These are phyloP conservation scores for Microdochium bolleyi DNA, from an alignment of 2,329 filamentous ascomycete species.

Conservation along the genomic window DNA sequence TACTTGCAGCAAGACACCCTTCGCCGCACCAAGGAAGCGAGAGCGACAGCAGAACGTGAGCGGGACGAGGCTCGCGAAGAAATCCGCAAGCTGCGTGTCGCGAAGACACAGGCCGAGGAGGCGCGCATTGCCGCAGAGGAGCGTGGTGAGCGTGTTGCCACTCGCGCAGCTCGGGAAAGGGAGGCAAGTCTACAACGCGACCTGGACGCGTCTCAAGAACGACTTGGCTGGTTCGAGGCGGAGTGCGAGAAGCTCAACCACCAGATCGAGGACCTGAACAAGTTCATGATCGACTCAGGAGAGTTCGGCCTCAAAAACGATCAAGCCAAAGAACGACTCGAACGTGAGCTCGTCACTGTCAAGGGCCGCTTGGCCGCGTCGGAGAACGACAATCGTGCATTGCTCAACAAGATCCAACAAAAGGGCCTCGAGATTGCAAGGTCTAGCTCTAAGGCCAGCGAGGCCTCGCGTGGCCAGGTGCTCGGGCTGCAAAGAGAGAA, in stretches of 20 bases:
- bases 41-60: conserved; percentile 72
- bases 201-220: conserved; percentile 68
- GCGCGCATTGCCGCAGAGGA: conserved; percentile 76
- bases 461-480: conserved; percentile 73
- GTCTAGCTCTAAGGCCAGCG: conserved; percentile 76
- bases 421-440: conserved; percentile 95
- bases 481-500: conserved; percentile 76
- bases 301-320: conserved; percentile 86
- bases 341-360: conserved; percentile 83
- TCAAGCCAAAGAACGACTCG: conserved; percentile 86
- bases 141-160: conserved; percentile 71
- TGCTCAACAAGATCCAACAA: conserved; percentile 96
- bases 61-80: conserved; percentile 85
- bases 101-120: conserved; percentile 80
- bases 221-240: conserved; percentile 69
- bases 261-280: conserved; percentile 79
- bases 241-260: conserved; percentile 70
- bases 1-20: conserved; percentile 92
- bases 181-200: conserved; percentile 72
- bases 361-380: conserved; percentile 85
- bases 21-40: conserved; percentile 75
- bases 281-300: conserved; percentile 81
- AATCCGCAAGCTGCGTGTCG: conserved; percentile 71
- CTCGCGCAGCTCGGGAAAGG: conserved; percentile 69
- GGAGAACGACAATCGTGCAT: conserved; percentile 88